Percentiles rank a stretch among this genome's conserved stretches.
Evolutionary conservation across 306 rosid genomes (phyloP).

Genomic region (Dalbergia cultrata): DNA sequence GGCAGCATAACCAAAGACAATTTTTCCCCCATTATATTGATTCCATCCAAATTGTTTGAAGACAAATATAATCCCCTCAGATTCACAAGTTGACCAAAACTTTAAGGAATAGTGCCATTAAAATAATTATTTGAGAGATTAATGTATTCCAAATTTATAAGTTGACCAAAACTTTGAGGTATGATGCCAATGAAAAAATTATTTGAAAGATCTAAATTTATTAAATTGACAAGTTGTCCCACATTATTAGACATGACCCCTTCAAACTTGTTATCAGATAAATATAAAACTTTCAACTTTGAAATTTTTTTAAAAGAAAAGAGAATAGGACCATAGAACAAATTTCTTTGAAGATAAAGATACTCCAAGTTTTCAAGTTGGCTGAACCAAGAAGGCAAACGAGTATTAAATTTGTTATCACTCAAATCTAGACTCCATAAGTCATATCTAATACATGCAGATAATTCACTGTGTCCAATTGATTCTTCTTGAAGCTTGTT

Average conservation of each 20-base stretch:
- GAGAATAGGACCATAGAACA: background rate
- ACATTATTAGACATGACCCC: background rate
- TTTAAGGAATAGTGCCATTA: background rate
- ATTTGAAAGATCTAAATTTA: background rate
- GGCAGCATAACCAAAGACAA: background rate
- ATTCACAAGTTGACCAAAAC: background rate
- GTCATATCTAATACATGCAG: background rate
- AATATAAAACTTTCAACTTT: background rate
- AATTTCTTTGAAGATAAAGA: background rate
- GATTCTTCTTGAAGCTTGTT: background rate
- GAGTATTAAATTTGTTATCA: background rate
- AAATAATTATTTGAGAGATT: background rate
- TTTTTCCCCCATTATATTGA: background rate
- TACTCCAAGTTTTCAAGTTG: background rate
- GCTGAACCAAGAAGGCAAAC: background rate
- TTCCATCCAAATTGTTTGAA: constrained; percentile 19
- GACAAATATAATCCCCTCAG: background rate
- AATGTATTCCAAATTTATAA: background rate
- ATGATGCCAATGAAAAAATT: background rate
- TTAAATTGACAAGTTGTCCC: background rate
- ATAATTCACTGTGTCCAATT: background rate
- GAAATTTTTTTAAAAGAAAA: background rate
- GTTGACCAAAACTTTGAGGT: background rate
- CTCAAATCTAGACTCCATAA: background rate
- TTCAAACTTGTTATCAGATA: constrained; percentile 18